Evolutionary conservation across 192 early-diverging fungal genomes (phyloP).

Genomic region (Gigaspora rosea): DNA sequence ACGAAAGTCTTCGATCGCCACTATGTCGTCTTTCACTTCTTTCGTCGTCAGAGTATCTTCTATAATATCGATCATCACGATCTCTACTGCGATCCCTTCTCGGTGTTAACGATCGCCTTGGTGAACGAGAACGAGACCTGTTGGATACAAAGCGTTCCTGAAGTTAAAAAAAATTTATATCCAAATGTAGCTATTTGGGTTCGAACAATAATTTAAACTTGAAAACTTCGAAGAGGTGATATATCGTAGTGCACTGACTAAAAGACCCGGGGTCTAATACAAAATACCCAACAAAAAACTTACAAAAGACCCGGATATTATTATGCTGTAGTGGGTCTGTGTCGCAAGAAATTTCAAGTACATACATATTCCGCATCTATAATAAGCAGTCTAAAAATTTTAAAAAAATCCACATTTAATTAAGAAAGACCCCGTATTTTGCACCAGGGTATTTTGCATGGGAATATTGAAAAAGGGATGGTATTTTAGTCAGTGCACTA

Average conservation of each 20-base stretch:
- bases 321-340: too few relatives aligned
- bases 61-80: conserved; percentile 20
- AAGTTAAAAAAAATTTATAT: background rate
- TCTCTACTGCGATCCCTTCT: conserved; percentile 8
- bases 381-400: too few relatives aligned
- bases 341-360: too few relatives aligned
- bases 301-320: too few relatives aligned
- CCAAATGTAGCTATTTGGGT: background rate
- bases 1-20: conserved; percentile 18
- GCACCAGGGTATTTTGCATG: too few relatives aligned
- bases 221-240: conserved; percentile 13
- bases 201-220: background rate
- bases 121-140: conserved; percentile 28
- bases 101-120: background rate
- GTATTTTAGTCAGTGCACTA: too few relatives aligned
- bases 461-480: too few relatives aligned
- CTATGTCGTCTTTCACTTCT: conserved; percentile 5
- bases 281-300: too few relatives aligned
- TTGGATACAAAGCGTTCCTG: background rate
- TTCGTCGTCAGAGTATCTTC: conserved; percentile 17
- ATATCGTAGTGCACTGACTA: background rate
- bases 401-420: too few relatives aligned
- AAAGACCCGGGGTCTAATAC: too few relatives aligned
- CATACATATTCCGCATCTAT: too few relatives aligned
- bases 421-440: too few relatives aligned